Evolutionary conservation across 176 grass and related monocot genomes (phyloP).

Genomic region (Pontederia crassipes): DNA sequence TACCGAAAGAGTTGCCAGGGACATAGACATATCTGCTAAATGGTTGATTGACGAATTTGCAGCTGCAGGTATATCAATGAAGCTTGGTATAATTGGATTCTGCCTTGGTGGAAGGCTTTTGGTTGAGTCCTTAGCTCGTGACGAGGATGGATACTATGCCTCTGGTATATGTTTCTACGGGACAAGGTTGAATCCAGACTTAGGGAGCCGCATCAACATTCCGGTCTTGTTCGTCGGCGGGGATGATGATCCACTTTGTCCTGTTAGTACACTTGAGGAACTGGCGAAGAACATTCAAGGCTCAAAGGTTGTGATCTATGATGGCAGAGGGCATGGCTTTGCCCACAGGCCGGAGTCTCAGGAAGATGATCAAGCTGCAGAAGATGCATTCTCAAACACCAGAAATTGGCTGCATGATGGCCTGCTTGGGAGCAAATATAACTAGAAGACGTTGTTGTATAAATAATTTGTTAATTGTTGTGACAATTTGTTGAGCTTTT

Average conservation of each 20-base stretch:
- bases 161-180: slow-evolving; percentile 86
- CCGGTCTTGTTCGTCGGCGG: slow-evolving; percentile 64
- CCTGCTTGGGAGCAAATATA: slow-evolving; percentile 22
- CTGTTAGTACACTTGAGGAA: slow-evolving; percentile 47
- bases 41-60: slow-evolving; percentile 74
- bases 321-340: slow-evolving; percentile 61
- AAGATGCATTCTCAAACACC: slow-evolving; percentile 53
- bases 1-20: slow-evolving; percentile 32
- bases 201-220: slow-evolving; percentile 25
- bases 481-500: no score
- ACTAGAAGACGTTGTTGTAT: no score
- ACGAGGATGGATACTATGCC: slow-evolving; percentile 32
- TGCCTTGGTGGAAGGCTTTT: slow-evolving; percentile 62
- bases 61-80: slow-evolving; percentile 47
- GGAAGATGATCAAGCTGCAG: slow-evolving; percentile 79
- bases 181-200: slow-evolving; percentile 41
- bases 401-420: slow-evolving; percentile 63
- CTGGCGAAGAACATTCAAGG: slow-evolving; percentile 38
- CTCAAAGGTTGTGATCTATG: slow-evolving; percentile 41
- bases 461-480: no score
- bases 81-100: slow-evolving; percentile 75
- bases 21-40: slow-evolving; percentile 49
- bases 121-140: slow-evolving; percentile 53
- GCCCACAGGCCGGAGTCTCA: slow-evolving; percentile 58
- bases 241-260: slow-evolving; percentile 58